Base-by-base conservation (phyloP, 768 basidiomycete genomes). In the Phallus indusiatus region DNA sequence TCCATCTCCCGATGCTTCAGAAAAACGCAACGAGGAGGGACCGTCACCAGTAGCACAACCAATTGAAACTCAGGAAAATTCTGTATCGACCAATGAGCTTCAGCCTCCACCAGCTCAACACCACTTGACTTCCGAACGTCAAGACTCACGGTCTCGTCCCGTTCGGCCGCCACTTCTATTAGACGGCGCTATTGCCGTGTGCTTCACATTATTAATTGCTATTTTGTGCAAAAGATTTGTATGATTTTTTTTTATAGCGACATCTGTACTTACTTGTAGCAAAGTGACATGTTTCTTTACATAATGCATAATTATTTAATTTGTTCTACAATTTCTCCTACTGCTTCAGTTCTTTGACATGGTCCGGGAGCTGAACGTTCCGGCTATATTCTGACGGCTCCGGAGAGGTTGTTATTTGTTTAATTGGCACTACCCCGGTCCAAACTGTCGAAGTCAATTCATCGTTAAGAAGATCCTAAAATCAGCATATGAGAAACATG, bases 131-230 rank as follows among this genome's bases (percentile, higher is more conserved):
- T 51, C 51, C 1, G n/a, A n/a, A 18, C 34, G 33, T 35, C 50
- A 52, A 33, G n/a, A 16, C 24, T 17, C 50, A 47, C 59, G 18
- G 5, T 55, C 53, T 47, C 54, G 36, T 34, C 34, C 58, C 21
- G 62, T 65, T 11, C 68, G 73, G 11, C 82, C 86, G 21, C 86
- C 86, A 21, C 67, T 88, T 22, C 70, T 88, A 21, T 73, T 91
- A 34, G 89, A 90, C 69, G 81, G 81, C 11, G 82, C 83, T 28
- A 90, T 91, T 61, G 84, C 85, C 68, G 75, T 90, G 52, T 74
- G 88, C 20, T 72, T 90, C 10, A 83, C 85, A 14, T 70, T 90
- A 59, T 77, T 84, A 52, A 79, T 85, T 65, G 83, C 81, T 35
- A 76, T 91, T 47, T 73, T 90, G 52, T 86, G 80, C 64, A 78